Percentiles rank a stretch among this genome's conserved stretches.
These are phyloP conservation scores for Polytrichum formosum DNA, from an alignment of 225 moss, liverwort and hornwort genomes.

Conservation along the genomic window DNA sequence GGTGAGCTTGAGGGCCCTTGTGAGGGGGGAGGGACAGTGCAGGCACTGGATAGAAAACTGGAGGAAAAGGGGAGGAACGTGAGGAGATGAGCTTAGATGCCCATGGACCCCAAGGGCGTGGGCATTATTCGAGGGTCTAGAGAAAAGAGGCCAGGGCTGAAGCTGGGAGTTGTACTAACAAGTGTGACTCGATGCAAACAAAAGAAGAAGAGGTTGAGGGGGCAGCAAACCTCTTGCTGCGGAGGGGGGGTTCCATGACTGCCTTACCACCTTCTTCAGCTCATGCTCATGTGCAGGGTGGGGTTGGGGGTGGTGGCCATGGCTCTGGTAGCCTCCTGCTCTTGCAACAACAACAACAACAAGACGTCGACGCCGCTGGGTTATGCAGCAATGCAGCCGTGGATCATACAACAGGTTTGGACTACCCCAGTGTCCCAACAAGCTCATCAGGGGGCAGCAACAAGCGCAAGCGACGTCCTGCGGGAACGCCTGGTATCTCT, in stretches of 20 bases:
- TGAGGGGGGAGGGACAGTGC: background rate
- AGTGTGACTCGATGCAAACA: slow-evolving; percentile 2
- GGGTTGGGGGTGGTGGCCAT: too few relatives aligned
- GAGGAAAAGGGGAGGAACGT: slow-evolving; percentile 8
- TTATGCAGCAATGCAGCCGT: background rate
- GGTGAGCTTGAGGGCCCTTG: background rate
- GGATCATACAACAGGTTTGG: slow-evolving; percentile 19
- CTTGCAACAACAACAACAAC: slow-evolving; percentile 7
- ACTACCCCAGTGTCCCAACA: slow-evolving; percentile 5
- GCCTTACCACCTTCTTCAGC: slow-evolving; percentile 29
- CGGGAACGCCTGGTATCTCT: slow-evolving; percentile 56
- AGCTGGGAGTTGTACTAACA: slow-evolving; percentile 1
- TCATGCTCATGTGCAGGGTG: slow-evolving; percentile 29
- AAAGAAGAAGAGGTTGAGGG: background rate
- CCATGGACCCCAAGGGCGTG: slow-evolving; percentile 19
- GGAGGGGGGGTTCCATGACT: slow-evolving; percentile 34
- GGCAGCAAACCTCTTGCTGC: background rate
- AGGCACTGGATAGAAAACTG: background rate
- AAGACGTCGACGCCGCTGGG: too few relatives aligned
- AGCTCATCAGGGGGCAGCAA: slow-evolving; percentile 23
- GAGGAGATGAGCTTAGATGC: slow-evolving; percentile 23
- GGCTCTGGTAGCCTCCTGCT: slow-evolving; percentile 13
- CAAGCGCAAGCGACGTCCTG: slow-evolving; percentile 59
- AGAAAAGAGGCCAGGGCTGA: slow-evolving; percentile 5
- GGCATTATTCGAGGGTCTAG: slow-evolving; percentile 28